Base-by-base conservation (phyloP, 306 rosid genomes). In the Morella rubra region DNA sequence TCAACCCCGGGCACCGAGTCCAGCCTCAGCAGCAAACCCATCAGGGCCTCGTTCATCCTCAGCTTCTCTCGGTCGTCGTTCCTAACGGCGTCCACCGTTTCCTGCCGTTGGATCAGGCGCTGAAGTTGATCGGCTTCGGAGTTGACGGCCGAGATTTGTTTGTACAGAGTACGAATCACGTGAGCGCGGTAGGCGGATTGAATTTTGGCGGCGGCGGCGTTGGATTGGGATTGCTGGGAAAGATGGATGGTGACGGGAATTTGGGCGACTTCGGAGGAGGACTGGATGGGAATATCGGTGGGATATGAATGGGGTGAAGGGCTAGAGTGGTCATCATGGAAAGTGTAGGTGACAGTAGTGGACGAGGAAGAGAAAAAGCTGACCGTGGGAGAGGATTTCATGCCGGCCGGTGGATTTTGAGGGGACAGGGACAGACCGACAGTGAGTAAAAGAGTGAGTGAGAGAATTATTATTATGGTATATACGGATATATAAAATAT, bases 1-100 rank as follows among this genome's bases (percentile, higher is more conserved):
- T 94, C 90, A 37, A 90, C 46, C n/a, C 95, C 98, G 0, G 95
- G 97, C 11, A 94, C 95, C 0, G 98, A 89, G 72, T 94, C 98
- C 59, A 94, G 86, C 76, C 71, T 89, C 72, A 94, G 91, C 20
- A 94, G 80, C 62, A 94, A 73, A 16, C 69, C 79, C 98, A 94
- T 94, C 72, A 94, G 69, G 1, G 95, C 84, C 81, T 94, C 98
- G 87, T 94, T 92, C 89, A 92, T 80, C 75, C 76, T 84, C 76
- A 89, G 76, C 84, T 88, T 90, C 89, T 89, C 97, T 0, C 86
- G 79, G 18, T 85, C 87, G 82, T 76, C 80, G 84, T 84, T 75
- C 76, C 97, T 89, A 3, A 94, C 84, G 19, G 93, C 91, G 80
- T 94, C 98, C n/a, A 94, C 96, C 0, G 97, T 94, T 37, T 94